A percentile compares a stretch with the other conserved stretches of the same genome.
phyloP scores from a whole-genome alignment of 169 alveolate species.

The Plasmodium gallinaceum region DNA sequence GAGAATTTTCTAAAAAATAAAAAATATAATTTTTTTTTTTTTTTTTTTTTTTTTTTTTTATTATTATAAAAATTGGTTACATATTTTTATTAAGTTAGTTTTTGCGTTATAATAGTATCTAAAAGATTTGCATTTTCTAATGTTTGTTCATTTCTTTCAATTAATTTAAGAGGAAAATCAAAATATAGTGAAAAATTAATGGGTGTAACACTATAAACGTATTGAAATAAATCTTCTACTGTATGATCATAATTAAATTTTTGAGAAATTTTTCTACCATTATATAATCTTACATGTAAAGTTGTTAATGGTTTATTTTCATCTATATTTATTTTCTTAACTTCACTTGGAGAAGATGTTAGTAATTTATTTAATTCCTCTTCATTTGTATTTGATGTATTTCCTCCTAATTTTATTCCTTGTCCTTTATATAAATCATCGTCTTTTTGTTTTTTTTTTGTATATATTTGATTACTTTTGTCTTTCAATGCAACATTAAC shows the following conservation, averaged over 20 bases:
- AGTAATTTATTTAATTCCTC: conserved; percentile 62
- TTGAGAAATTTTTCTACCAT: conserved; percentile 51
- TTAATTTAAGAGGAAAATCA: conserved; percentile 65
- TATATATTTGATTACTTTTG: conserved; percentile 77
- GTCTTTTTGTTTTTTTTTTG: conserved; percentile 36
- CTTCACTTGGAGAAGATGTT: conserved; percentile 18
- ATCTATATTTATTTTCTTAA: conserved; percentile 33
- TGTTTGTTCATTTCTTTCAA: conserved; percentile 27
- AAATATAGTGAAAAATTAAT: conserved; percentile 42
- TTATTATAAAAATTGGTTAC: not conserved
- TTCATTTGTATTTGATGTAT: conserved; percentile 5
- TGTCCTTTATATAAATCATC: conserved; percentile 51
- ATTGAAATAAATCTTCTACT: conserved; percentile 68
- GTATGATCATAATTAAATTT: conserved; percentile 74
- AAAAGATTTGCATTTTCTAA: conserved; percentile 24
- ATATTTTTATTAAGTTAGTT: conserved; percentile 8
- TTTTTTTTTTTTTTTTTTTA: not conserved
- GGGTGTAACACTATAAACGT: conserved; percentile 38
- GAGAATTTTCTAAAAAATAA: too few species aligned
- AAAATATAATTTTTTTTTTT: not conserved
- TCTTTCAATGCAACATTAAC: conserved; percentile 80
- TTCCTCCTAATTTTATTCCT: conserved; percentile 60
- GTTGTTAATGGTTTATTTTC: conserved; percentile 46
- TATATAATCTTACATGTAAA: conserved; percentile 64
- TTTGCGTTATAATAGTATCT: conserved; percentile 54